Conservation (phyloP, 2,329 filamentous ascomycete genomes). For the Intubia oerlemansii region DNA sequence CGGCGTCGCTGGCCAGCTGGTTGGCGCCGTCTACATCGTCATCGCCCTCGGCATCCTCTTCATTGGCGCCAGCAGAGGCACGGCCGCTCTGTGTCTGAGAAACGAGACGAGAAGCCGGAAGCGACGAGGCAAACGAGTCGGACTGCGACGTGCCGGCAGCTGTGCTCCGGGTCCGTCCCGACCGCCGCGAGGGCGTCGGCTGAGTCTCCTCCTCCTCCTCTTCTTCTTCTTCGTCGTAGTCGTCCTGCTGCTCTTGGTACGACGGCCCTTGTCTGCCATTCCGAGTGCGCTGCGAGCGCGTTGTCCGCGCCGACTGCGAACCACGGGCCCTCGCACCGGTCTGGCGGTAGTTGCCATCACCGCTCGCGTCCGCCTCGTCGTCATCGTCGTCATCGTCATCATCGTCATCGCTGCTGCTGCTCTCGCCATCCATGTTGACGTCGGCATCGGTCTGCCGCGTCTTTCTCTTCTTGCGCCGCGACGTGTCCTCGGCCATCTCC, state of each 20-base stretch:
- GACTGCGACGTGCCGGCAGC: slow-evolving; percentile 20
- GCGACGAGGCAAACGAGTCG: slow-evolving; percentile 60
- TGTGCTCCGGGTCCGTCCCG: slow-evolving; percentile 11
- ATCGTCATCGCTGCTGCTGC: slow-evolving; percentile 22
- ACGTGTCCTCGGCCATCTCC: slow-evolving; percentile 64
- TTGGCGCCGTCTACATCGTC: slow-evolving; percentile 12
- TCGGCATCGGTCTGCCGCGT: slow-evolving; percentile 27
- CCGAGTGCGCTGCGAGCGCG: slow-evolving; percentile 11
- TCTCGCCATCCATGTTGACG: slow-evolving; percentile 37
- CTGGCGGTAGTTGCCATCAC: slow-evolving; percentile 33
- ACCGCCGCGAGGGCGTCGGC: slow-evolving; percentile 19
- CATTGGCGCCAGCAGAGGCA: slow-evolving; percentile 14
- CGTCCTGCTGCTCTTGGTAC: slow-evolving; percentile 12
- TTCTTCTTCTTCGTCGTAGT: slow-evolving; percentile 21
- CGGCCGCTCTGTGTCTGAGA: slow-evolving; percentile 11
- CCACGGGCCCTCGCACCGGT: slow-evolving; percentile 10
- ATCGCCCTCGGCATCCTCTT: slow-evolving; percentile 20
- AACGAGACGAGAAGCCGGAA: slow-evolving; percentile 49
- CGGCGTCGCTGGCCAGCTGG: slow-evolving; percentile 19
- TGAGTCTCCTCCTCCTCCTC: slow-evolving; percentile 29
- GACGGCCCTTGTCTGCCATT: slow-evolving; percentile 11
- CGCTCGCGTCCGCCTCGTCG: slow-evolving; percentile 5
- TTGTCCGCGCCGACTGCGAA: too few relatives aligned
- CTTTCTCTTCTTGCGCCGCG: slow-evolving; percentile 65
- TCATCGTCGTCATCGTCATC: slow-evolving; percentile 6